A percentile compares a stretch with the other conserved stretches of the same genome.
Conservation (phyloP, 2,329 filamentous ascomycete species). For the Colletotrichum sidae region DNA sequence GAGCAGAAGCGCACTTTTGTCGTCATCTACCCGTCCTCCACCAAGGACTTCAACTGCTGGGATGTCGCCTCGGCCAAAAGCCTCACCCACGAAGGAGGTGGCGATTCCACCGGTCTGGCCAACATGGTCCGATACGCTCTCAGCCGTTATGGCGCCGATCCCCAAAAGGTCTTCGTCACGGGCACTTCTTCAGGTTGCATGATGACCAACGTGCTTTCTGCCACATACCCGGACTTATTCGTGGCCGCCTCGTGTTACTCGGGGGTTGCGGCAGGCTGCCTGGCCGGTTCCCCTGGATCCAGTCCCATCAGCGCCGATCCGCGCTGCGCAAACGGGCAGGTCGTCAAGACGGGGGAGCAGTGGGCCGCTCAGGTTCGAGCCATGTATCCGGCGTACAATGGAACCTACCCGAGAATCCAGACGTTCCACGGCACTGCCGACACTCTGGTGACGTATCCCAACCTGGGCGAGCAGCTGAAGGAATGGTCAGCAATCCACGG, state of each 20-base stretch:
- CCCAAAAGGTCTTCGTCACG: slow-evolving; percentile 57
- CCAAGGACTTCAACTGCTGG: slow-evolving; percentile 55
- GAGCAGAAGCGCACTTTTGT: slow-evolving; percentile 59
- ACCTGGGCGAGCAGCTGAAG: slow-evolving; percentile 39
- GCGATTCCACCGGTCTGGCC: slow-evolving; percentile 59
- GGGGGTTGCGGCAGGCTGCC: slow-evolving; percentile 48
- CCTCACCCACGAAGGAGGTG: slow-evolving; percentile 59
- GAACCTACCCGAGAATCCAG: slow-evolving; percentile 45
- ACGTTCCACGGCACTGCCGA: slow-evolving; percentile 48
- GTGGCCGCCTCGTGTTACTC: slow-evolving; percentile 48
- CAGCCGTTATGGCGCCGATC: slow-evolving; percentile 56
- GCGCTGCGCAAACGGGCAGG: slow-evolving; percentile 55
- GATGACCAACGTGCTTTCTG: slow-evolving; percentile 51
- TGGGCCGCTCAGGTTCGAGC: slow-evolving; percentile 57
- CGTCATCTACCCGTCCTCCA: slow-evolving; percentile 44
- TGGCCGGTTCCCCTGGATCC: slow-evolving; percentile 38
- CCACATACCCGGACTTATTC: slow-evolving; percentile 50
- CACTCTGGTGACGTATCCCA: slow-evolving; percentile 49
- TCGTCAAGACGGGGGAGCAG: slow-evolving; percentile 50
- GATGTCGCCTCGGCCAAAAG: slow-evolving; percentile 59
- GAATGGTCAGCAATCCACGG: slow-evolving; percentile 39
- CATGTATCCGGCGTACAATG: slow-evolving; percentile 47
- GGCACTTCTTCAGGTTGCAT: slow-evolving; percentile 51
- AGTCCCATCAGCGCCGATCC: slow-evolving; percentile 42
- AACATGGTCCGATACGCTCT: slow-evolving; percentile 64